Evolutionary conservation across 768 basidiomycete genomes (phyloP).

Genomic region (Mycena epipterygia): DNA sequence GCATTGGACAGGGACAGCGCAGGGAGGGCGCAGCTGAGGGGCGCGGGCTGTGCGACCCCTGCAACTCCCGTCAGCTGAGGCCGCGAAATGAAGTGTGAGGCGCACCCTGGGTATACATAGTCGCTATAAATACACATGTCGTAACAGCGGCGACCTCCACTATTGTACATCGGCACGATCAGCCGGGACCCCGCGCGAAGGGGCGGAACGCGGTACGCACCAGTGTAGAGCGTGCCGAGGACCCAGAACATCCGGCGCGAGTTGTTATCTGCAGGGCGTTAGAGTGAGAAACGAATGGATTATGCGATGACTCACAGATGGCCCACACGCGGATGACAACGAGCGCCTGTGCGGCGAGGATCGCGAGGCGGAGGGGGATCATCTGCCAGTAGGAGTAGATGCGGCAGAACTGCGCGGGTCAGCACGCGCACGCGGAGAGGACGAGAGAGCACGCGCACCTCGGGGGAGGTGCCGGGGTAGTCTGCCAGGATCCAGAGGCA

Average conservation of each 20-base stretch:
- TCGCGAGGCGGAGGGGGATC: constrained; percentile 33
- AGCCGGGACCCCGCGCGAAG: not conserved
- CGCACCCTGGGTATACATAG: constrained; percentile 27
- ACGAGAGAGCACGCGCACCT: not conserved
- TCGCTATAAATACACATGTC: constrained; percentile 10
- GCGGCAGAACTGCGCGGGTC: constrained; percentile 21
- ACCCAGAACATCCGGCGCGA: constrained; percentile 30
- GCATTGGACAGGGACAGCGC: constrained; percentile 19
- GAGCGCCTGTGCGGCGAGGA: constrained; percentile 33
- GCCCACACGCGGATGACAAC: constrained; percentile 36
- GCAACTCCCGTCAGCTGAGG: not conserved
- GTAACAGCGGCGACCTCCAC: constrained; percentile 17
- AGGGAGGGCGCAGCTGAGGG: constrained; percentile 24
- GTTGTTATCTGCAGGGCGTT: constrained; percentile 33
- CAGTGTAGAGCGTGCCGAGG: constrained; percentile 4
- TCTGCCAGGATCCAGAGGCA: constrained; percentile 32
- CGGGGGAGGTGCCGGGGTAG: constrained; percentile 20
- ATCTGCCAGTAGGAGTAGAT: constrained; percentile 35
- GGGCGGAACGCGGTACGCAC: not conserved
- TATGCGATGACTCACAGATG: constrained; percentile 24
- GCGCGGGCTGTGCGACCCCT: constrained; percentile 23
- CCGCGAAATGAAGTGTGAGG: not conserved
- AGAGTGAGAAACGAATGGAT: not conserved
- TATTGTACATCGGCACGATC: not conserved
- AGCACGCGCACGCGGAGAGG: not conserved